Base-by-base conservation (phyloP, 2,329 filamentous ascomycete species). In the Pseudocercospora macadamiae region DNA sequence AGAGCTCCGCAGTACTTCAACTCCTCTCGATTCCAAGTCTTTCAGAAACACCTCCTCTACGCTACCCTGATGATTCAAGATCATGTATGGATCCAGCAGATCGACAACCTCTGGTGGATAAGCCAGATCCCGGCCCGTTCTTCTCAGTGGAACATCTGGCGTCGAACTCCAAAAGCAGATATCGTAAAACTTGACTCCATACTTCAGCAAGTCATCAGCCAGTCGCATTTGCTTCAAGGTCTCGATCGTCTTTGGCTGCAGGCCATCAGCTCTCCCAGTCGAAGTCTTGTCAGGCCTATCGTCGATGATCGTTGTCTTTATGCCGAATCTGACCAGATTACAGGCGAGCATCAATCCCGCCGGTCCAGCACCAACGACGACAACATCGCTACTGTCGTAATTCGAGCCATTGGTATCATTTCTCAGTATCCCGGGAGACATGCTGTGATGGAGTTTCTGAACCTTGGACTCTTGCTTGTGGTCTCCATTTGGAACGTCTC, bases 211-310 rank as follows among this genome's bases (percentile, higher is more conserved):
- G 1, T 83, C 78, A 63, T 90, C 87, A n/a, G 85, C 86, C n/a
- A 91, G 75, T 30, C 87, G 80, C 79, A 91, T 85, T 74, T 90
- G 88, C 62, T 85, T 83, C 66, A 91, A 83, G 0, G 89, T 91
- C 76, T 91, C 89, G 67, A 92, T 89, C 1, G 88, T 89, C 75
- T 91, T 91, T 44, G 89, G 89, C 68, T 91, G 89, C 53, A 91
- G 77, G 37, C 89, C 89, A 72, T 91, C 89, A 62, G 88, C 88
- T 57, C 83, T 79, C 39, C 88, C 88, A 7, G 86, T 87, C 4
- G 84, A 79, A 1, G 89, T 92, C 68, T 85, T 85, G 66, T 89
- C 83, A 30, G 83, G 78, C 63, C 88, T 78, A 70, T 91, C 87
- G 75, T 91, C 89, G 49, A 91, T 79, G 44, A 91, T 80, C 37